Base-by-base conservation (phyloP, 345 rosid genomes). In the Eucalyptus polybractea region DNA sequence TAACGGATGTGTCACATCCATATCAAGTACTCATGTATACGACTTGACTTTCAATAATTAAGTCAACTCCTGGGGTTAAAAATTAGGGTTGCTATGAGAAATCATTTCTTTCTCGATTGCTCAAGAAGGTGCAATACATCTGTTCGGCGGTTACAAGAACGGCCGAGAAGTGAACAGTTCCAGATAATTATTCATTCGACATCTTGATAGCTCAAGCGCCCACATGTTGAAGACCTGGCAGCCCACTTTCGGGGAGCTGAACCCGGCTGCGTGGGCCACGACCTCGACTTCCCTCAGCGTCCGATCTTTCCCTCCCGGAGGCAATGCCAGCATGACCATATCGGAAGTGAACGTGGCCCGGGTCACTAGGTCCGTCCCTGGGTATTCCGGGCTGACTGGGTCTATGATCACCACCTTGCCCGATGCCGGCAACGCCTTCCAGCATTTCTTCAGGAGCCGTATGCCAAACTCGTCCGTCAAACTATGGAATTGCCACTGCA, bases 361-460 rank as follows among this genome's bases (percentile, higher is more conserved):
- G 2, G 94, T 88, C 21, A 93, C 86, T n/a, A 92, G 92, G 4
- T 89, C 90, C 67, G 80, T 90, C 53, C 92, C 91, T 0, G 92
- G 91, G 10, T 76, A 65, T 69, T 89, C 89, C 14, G 95, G 93
- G 58, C 93, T 88, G 89, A 95, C 88, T 1, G 89, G 58, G 54
- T 94, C 93, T 88, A 91, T 92, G 6, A 95, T n/a, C 21, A 94
- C 91, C 11, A 93, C 93, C 89, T 93, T 95, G 17, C 96, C 95
- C 24, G 81, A 65, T 3, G 69, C 25, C 2, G 95, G 94, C 13
- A 94, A 69, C 10, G 94, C 91, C 67, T 91, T 91, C 89, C 89
- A 89, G 62, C 97, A 94, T 13, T 92, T 95, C 29, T 90, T 42
- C 13, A 95, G 93, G 58, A 93, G 90, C 50, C 91, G 93, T 33